Evolutionary conservation across 1,284 basidiomycete genomes (phyloP), one percentile per base, ranked within the genome.

Genomic region (Fistulinella staudtii): DNA sequence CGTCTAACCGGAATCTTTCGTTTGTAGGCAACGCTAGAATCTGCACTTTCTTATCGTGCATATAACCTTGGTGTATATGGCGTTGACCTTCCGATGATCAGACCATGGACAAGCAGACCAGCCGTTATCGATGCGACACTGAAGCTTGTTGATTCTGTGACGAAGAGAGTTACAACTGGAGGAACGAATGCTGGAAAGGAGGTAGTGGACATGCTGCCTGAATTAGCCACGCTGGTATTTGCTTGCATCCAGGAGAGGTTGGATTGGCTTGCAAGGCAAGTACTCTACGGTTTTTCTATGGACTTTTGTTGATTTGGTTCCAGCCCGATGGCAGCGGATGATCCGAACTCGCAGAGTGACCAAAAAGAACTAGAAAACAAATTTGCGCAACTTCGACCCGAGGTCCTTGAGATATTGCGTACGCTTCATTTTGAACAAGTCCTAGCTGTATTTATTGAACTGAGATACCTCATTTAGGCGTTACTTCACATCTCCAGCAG

Each of bases 21-120:
- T 29, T n/a, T n/a, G 4, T 34, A 93, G 88, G 80, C 79, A 28
- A 79, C 88, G 3, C 73, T 89, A 36, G 76, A 78, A 52, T 82
- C 89, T 4, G 84, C 89, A 0, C 72, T 83, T 39, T 75, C 81
- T 31, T 91, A 87, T 59, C 80, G 93, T 25, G 75, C 80, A 37
- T 80, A 84, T 51, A 84, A 88, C 52, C 61, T 76, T 4, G 74
- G 74, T 4, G 74, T 85, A 6, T 99, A 98, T 61, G 89, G 88
- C 21, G 72, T 97, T 39, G 73, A 80, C 11, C 69, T 76, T 25
- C 83, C 83, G 0, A 80, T 85, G 70, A 73, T 79, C 45, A 80
- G 86, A 53, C 80, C 90, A 1, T 99, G 95, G 95, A 91, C 92
- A 3, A 91, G 82, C 60, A 74, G 74, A 53, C 71, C 77, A 7